Evolutionary conservation across 2,329 filamentous ascomycete species (phyloP), one percentile per base, ranked within the genome.

Genomic region (Cercospora brassicicola): DNA sequence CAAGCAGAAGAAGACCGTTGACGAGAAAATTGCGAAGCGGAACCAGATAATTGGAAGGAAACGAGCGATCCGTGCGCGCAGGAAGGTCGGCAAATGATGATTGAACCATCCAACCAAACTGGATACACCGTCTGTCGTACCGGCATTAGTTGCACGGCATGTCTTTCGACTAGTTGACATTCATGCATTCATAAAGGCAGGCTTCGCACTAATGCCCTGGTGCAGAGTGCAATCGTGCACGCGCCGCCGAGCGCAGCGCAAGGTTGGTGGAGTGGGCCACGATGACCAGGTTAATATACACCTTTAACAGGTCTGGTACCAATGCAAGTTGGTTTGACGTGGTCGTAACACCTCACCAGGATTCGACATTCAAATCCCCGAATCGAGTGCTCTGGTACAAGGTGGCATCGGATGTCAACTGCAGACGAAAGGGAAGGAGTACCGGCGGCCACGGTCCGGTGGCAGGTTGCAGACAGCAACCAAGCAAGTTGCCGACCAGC

Each of bases 31-130:
- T 64, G 86, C 86, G 28, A 87, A 86, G 77, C 82, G 87, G 70
- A 91, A 93, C 76, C 90, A 89, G 76, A 91, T 97, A 76, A 96
- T 97, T 79, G 90, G 89, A 59, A 90, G 92, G 79, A 97, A 96
- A 84, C 86, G 93, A 70, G 87, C 91, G 82, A 87, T 90, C 84
- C 88, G 93, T 53, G 72, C 71, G 42, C 69, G 65, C 59, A 67
- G 73, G 61, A 74, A 74, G 64, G 75, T 72, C 57, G 71, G 72
- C 23, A 74, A 73, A 67, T 67, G 42, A 51, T 69, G 69, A 68
- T 70, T 31, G 45, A 51, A 23, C 18, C 45, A 51, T 68, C 15
- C 33, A 18, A 53, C 23, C 23, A 66, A 60, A 59, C 51, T 48
- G 55, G 48, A 55, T 60, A 57, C 67, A 66, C 55, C 69, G 5